A percentile compares a stretch with the other conserved stretches of the same genome.
Evolutionary conservation across 177 flowering plant genomes (phyloP).

Genomic region (Vitis hybrid): DNA sequence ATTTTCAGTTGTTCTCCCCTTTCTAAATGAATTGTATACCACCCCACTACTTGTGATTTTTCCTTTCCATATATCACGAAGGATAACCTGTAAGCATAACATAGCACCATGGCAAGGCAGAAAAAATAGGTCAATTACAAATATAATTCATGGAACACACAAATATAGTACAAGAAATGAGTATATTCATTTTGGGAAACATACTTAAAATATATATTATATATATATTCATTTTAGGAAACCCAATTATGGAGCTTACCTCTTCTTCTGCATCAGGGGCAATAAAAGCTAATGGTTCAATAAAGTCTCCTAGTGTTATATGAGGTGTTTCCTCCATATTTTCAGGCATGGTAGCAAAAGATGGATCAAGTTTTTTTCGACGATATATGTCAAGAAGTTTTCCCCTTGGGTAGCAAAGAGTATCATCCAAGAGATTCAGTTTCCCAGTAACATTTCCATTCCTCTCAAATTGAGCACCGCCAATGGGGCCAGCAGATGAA

Average conservation of each 20-base stretch:
- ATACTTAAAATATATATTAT: neutral
- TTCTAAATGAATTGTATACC: conserved; percentile 39
- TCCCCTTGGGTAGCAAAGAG: conserved; percentile 81
- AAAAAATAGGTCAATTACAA: neutral
- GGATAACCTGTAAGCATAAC: conserved; percentile 44
- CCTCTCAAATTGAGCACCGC: conserved; percentile 42
- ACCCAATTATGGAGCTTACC: conserved; percentile 38
- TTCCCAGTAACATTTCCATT: conserved; percentile 45
- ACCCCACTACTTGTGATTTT: conserved; percentile 64
- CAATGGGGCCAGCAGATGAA: conserved; percentile 47
- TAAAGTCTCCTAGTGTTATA: conserved; percentile 36
- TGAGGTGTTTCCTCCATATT: conserved; percentile 54
- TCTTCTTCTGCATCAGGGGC: conserved; percentile 79
- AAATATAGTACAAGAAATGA: neutral
- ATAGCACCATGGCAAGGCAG: neutral
- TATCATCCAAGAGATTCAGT: conserved; percentile 23
- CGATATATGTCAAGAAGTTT: conserved; percentile 95
- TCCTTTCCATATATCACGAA: conserved; percentile 74
- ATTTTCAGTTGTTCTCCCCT: conserved; percentile 42
- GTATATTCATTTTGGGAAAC: neutral
- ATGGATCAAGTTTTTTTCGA: conserved; percentile 42
- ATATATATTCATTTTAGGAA: neutral
- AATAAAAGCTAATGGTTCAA: conserved; percentile 85
- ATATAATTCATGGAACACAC: neutral
- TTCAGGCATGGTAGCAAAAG: conserved; percentile 42